Evolutionary conservation across 2,329 filamentous ascomycete species (phyloP), one percentile per base, ranked within the genome.

Genomic region (Colletotrichum euphorbiae): DNA sequence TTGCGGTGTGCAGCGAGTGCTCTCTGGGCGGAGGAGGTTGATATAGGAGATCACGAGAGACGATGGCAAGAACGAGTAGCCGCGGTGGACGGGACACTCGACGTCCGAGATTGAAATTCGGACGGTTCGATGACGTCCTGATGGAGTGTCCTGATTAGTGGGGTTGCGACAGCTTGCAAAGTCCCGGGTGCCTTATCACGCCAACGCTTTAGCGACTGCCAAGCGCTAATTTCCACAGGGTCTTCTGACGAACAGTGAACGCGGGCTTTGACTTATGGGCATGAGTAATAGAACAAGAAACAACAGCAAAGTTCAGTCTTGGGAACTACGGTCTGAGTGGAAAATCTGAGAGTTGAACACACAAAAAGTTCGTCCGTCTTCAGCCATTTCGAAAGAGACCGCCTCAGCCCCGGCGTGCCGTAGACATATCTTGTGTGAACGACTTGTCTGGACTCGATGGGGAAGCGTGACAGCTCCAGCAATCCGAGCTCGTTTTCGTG

Each of bases 101-200:
- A 65, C 54, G 61, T 55, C 61, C 66, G 65, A 66, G 48, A 69
- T 55, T 65, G 66, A 55, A 65, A 69, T 55, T 60, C 61, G 66
- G 61, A 69, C 54, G 60, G 42, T 43, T 69, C 66, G 66, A 69
- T 69, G 66, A 69, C 66, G 66, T 69, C 62, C 66, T 60, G 31
- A 54, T 38, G 66, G 62, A 61, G 61, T 46, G 21, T 19, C 52
- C 55, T 38, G 48, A 64, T 68, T 64, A 68, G 60, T 45, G 28
- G 60, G 60, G 54, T 38, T 51, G 64, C 46, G 60, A 38, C 57
- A 55, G 40, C 36, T 15, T 38, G 36, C 12, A 11, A 38, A 12
- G 9, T 15, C 33, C 24, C 6, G 3, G 59, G 60, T 64, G 24
- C 33, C 48, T 69, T 60, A 55, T 66, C 61, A 43, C 12, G 36